phyloP scores from a whole-genome alignment of 192 early-diverging fungal species.

The Backusella tarrabulga region DNA sequence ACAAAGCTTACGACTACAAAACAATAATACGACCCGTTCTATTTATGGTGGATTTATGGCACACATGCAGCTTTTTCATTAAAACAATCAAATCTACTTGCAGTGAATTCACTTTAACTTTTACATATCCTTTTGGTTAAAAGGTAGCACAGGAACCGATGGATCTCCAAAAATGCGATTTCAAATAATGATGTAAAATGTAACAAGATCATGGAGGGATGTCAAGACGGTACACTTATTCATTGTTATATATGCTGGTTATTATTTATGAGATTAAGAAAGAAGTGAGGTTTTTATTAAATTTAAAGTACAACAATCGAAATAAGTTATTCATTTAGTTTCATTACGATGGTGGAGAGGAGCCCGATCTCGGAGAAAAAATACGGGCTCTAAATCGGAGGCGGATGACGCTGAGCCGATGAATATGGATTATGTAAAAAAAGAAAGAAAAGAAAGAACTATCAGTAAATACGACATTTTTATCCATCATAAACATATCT shows the following conservation, averaged over 20 bases:
- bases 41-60: background rate
- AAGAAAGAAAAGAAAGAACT: background rate
- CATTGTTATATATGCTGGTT: background rate
- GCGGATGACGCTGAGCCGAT: conserved; percentile 3
- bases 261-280: background rate
- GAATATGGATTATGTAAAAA: background rate
- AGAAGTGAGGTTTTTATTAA: background rate
- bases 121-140: background rate
- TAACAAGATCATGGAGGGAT: background rate
- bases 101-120: background rate
- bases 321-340: background rate
- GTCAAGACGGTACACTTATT: background rate
- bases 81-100: background rate
- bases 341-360: background rate
- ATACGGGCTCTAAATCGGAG: background rate
- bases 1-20: conserved; percentile 1
- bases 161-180: background rate
- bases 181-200: background rate
- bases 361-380: conserved; percentile 7
- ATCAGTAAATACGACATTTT: background rate
- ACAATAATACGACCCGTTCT: background rate
- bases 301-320: background rate
- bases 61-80: background rate
- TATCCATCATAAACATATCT: background rate
- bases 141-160: background rate